Evolutionary conservation across 1,284 basidiomycete genomes (phyloP), one percentile per base, ranked within the genome.

Genomic region (Austroboletus rostrupii): DNA sequence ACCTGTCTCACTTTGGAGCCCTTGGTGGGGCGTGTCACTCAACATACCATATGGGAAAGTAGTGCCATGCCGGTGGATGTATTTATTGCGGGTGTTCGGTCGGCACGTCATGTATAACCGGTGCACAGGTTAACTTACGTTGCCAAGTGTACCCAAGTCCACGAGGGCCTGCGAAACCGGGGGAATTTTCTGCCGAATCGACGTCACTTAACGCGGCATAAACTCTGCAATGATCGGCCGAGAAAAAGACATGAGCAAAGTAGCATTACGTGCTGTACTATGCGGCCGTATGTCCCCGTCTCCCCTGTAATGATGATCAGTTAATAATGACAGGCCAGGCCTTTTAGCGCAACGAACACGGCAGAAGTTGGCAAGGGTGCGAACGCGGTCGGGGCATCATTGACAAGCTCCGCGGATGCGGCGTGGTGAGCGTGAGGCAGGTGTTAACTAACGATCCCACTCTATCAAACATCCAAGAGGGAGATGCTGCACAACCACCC

Each of bases 401-500:
- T 21, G 17, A 43, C 38, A 48, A 64, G 48, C 43, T 53, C 64
- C 61, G 56, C 62, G 62, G 58, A 52, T 35, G 33, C 19, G 16
- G 29, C 38, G 38, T 47, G 47, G 45, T 26, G 6, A 26, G 38
- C 42, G 39, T 31, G 39, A 16, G 35, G 48, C 36, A 29, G 41
- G 32, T 29, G 40, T n/a, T 38, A 17, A 35, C 47, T 60, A 66
- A 26, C 40, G 44, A 38, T 79, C 73, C 87, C 87, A 90, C 60
- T 81, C 78, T 48, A 91, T 67, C 14, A 90, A 62, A 5, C 90
- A 90, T 20, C 94, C 95, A 23, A 98, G 79, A 29, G 87, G 87
- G 40, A 98, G 78, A 62, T 97, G 95, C 69, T 99, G 96, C 13
- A 98, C 93, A 4, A 98, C 96, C 13, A 97, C 95, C n/a, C 88